Percentiles rank a stretch among this genome's conserved stretches.
Evolutionary conservation across 208 protist genomes (phyloP).

Genomic region (Porcisia deanei): DNA sequence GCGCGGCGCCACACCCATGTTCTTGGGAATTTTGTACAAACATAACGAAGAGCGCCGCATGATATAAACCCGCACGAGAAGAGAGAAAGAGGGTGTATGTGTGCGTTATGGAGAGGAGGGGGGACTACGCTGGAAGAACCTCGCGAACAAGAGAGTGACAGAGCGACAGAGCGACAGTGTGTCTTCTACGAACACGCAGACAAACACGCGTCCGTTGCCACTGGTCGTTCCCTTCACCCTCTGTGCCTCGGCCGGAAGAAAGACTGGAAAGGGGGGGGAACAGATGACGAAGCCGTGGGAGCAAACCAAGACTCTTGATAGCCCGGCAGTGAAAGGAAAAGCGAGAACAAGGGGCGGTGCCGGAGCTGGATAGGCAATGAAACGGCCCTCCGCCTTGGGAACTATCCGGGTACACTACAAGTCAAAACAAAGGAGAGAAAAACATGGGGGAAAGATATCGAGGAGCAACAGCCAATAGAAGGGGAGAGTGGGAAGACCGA

Average conservation of each 20-base stretch:
- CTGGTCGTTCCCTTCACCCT: neutral
- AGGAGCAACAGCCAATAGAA: neutral
- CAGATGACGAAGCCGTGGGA: neutral
- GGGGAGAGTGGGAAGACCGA: neutral
- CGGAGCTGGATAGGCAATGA: neutral
- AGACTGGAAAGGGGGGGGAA: neutral
- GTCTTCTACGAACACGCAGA: neutral
- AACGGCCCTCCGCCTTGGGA: neutral
- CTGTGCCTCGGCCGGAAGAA: neutral
- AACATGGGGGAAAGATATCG: too few species aligned
- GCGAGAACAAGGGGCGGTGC: neutral
- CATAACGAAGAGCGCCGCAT: constrained; percentile 44
- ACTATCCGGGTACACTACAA: neutral
- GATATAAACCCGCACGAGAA: neutral
- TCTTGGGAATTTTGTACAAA: constrained; percentile 86
- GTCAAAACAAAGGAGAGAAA: neutral
- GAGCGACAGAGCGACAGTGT: neutral
- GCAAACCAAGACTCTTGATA: neutral
- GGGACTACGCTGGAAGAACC: too few species aligned
- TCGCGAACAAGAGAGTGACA: neutral
- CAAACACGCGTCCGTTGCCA: neutral
- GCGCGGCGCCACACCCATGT: constrained; percentile 84
- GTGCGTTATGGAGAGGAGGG: too few species aligned
- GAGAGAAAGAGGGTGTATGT: too few species aligned
- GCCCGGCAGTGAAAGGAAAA: neutral